phyloP scores from a whole-genome alignment of 352 stramenopile genomes.

The Thraustochytrium sp. region DNA sequence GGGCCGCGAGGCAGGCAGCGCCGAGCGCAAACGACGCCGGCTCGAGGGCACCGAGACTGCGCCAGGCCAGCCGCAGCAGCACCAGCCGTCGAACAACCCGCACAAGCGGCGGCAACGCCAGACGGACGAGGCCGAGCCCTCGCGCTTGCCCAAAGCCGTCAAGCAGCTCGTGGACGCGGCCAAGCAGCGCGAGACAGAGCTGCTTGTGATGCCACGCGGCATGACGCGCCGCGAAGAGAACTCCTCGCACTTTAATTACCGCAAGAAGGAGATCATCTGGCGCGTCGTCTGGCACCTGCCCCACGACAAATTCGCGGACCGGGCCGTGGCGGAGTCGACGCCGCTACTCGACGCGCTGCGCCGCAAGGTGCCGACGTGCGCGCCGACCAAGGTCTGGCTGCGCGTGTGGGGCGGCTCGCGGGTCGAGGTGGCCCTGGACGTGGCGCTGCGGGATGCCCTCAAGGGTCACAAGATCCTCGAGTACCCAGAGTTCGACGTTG shows the following conservation, averaged over 20 bases:
- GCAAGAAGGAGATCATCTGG: conserved; percentile 22
- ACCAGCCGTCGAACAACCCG: background rate
- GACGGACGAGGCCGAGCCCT: background rate
- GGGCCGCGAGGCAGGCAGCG: background rate
- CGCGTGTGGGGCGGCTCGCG: background rate
- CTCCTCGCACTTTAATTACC: background rate
- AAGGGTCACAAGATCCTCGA: background rate
- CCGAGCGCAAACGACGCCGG: background rate
- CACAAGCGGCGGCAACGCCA: background rate
- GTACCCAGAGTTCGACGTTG: background rate
- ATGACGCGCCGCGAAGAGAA: background rate
- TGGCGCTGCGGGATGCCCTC: background rate
- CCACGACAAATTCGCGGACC: background rate
- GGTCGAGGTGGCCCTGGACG: background rate
- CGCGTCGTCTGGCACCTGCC: background rate
- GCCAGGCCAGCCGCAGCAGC: background rate
- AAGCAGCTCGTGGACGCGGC: background rate
- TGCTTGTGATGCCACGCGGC: background rate
- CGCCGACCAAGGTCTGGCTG: background rate
- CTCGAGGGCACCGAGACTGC: background rate
- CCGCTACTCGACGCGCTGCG: background rate
- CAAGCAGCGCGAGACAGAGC: background rate
- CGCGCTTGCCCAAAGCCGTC: background rate
- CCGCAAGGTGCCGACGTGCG: background rate
- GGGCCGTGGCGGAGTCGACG: background rate